Evolutionary conservation across 306 rosid species (phyloP).

Genomic region (Cercis canadensis): DNA sequence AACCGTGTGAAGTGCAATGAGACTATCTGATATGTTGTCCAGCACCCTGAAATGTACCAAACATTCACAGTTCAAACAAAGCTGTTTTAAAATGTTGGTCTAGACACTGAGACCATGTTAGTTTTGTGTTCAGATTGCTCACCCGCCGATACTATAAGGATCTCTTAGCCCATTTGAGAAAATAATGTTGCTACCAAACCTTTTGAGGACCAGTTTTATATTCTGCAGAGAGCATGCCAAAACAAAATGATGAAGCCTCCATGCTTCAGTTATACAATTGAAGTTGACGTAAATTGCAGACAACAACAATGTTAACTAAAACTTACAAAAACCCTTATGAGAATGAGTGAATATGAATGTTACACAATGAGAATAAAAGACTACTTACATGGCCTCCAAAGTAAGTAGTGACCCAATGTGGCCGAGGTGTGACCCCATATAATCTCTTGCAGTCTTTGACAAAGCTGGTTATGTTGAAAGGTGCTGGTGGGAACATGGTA

Average conservation of each 20-base stretch:
- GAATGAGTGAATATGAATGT: too few relatives aligned
- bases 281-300: too few relatives aligned
- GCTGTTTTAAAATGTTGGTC: too few relatives aligned
- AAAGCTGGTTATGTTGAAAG: conserved; percentile 42
- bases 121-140: background rate
- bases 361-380: too few relatives aligned
- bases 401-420: conserved; percentile 52
- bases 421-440: conserved; percentile 65
- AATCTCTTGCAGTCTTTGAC: conserved; percentile 40
- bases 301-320: too few relatives aligned
- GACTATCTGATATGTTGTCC: conserved; percentile 45
- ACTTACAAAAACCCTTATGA: too few relatives aligned
- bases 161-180: conserved; percentile 82
- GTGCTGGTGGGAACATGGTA: conserved; percentile 56
- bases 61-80: background rate
- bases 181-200: conserved; percentile 77
- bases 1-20: conserved; percentile 40
- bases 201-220: conserved; percentile 50
- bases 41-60: conserved; percentile 35
- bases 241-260: background rate
- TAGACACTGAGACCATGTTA: background rate
- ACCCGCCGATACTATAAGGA: conserved; percentile 85
- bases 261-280: too few relatives aligned
- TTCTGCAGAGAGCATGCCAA: conserved; percentile 36
- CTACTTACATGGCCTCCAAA: too few relatives aligned